Evolutionary conservation across 768 basidiomycete genomes (phyloP).

Genomic region (Gyrodon lividus): DNA sequence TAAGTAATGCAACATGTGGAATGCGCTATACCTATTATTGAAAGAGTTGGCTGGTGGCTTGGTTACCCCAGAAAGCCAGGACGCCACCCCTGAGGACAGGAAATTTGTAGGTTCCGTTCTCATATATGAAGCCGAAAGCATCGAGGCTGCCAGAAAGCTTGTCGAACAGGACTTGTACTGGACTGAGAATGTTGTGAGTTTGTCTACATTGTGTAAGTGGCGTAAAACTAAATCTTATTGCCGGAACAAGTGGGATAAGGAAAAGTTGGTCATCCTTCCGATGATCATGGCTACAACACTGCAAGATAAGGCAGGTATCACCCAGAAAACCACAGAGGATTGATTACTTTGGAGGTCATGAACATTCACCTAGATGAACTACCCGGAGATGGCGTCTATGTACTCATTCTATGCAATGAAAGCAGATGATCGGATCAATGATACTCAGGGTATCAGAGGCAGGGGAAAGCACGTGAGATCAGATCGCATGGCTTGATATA

Average conservation of each 20-base stretch:
- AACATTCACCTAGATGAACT: background rate
- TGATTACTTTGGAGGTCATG: constrained; percentile 4
- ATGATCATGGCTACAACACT: constrained; percentile 39
- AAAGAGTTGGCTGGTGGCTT: constrained; percentile 56
- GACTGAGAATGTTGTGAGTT: constrained; percentile 41
- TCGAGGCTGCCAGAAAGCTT: constrained; percentile 44
- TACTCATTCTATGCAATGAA: background rate
- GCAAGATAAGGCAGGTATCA: constrained; percentile 22
- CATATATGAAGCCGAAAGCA: constrained; percentile 51
- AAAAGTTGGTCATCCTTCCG: constrained; percentile 50
- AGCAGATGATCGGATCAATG: background rate
- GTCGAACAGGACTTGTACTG: constrained; percentile 46
- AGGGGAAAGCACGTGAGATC: background rate
- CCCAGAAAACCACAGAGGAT: constrained; percentile 23
- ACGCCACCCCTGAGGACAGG: constrained; percentile 42
- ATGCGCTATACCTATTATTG: constrained; percentile 6
- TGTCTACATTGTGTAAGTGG: background rate
- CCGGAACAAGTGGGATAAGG: constrained; percentile 52
- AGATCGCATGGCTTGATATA: background rate
- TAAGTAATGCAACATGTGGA: constrained; percentile 32
- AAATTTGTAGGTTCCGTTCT: constrained; percentile 63
- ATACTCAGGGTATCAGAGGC: background rate
- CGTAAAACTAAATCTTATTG: background rate
- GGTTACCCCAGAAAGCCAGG: constrained; percentile 57
- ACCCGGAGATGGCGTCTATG: background rate